A percentile compares a stretch with the other conserved stretches of the same genome.
Evolutionary conservation across 805 yeast genomes (phyloP).

Genomic region (Nakazawaea holstii): DNA sequence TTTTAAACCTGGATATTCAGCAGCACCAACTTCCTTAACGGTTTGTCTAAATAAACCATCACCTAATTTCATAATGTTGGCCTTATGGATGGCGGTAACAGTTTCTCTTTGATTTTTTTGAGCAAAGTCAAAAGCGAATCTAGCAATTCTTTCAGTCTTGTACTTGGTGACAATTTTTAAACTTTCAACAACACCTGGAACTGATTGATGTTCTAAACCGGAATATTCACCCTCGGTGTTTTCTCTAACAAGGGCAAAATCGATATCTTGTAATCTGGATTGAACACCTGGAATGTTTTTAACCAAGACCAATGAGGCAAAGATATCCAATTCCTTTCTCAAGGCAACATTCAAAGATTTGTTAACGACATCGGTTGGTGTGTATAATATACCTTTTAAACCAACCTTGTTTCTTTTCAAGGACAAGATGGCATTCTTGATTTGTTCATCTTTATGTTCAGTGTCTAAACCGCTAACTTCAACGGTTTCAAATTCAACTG

Average conservation of each 20-base stretch:
- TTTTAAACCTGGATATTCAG: conserved; percentile 77
- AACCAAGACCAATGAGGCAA: conserved; percentile 91
- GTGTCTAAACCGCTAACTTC: conserved; percentile 57
- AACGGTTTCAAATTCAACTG: conserved; percentile 88
- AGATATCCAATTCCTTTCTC: conserved; percentile 93
- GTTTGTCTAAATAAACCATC: conserved; percentile 97
- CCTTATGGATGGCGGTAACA: conserved; percentile 98
- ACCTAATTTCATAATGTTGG: conserved; percentile 97
- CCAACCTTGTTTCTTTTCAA: conserved; percentile 96
- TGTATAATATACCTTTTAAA: conserved; percentile 91
- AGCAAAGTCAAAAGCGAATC: conserved; percentile 96
- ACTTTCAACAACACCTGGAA: conserved; percentile 97
- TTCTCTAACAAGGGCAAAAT: conserved; percentile 93
- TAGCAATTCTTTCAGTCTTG: conserved; percentile 95
- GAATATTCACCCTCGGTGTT: conserved; percentile 99
- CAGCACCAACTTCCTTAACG: conserved; percentile 78
- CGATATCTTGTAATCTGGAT: conserved; percentile 83
- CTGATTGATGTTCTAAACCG: conserved; percentile 95
- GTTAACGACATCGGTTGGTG: conserved; percentile 73
- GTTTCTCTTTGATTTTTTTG: conserved; percentile 83
- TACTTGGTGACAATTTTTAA: conserved; percentile 89
- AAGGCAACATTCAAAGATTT: conserved; percentile 93
- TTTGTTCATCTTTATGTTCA: conserved; percentile 36
- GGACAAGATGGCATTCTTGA: conserved; percentile 82
- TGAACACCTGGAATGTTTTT: conserved; percentile 92